Conservation (phyloP, 148 eudicot genomes). For the Hydrangea macrophylla region DNA sequence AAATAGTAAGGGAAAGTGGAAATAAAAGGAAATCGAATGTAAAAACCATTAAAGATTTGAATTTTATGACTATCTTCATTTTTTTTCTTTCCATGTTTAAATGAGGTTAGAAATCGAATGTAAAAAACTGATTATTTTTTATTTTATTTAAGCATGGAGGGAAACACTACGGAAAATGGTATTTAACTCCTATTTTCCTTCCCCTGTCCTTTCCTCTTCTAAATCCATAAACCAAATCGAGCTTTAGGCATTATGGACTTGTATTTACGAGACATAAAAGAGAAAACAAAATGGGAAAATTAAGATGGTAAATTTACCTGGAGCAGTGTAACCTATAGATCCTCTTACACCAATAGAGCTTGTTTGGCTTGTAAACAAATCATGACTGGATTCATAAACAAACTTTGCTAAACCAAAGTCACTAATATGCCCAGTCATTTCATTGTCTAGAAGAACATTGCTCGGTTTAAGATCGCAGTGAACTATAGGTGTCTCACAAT, state of each 20-base stretch:
- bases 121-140: too few relatives aligned
- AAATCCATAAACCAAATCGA: neutral
- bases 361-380: neutral
- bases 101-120: too few relatives aligned
- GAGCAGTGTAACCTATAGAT: slow-evolving; percentile 11
- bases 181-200: too few relatives aligned
- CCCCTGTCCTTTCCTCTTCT: neutral
- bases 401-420: slow-evolving; percentile 11
- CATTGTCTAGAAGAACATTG: slow-evolving; percentile 11
- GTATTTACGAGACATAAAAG: too few relatives aligned
- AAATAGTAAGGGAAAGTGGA: too few relatives aligned
- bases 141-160: neutral
- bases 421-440: slow-evolving; percentile 8
- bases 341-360: slow-evolving; percentile 14
- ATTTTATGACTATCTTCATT: too few relatives aligned
- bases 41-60: too few relatives aligned
- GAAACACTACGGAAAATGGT: too few relatives aligned
- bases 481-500: neutral
- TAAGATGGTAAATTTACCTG: neutral
- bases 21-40: too few relatives aligned
- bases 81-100: too few relatives aligned
- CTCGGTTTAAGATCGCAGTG: slow-evolving; percentile 13
- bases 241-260: neutral
- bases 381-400: neutral
- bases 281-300: too few relatives aligned